Conservation (phyloP, 1,139 yeast genomes). For the Wickerhamomyces sp. region DNA sequence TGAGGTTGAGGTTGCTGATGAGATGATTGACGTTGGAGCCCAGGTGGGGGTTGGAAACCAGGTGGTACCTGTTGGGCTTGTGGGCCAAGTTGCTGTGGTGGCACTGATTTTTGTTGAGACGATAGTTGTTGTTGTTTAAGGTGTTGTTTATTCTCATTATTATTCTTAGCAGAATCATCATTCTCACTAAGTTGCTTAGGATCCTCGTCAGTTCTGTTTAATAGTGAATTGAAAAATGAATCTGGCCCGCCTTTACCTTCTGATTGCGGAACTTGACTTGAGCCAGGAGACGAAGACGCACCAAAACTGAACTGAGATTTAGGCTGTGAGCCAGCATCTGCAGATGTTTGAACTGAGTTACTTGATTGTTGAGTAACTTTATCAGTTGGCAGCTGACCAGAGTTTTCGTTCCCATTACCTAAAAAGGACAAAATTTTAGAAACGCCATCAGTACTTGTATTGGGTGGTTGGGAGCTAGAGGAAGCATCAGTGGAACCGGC, state of each 20-base stretch:
- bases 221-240: conserved; percentile 49
- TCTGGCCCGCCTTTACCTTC: conserved; percentile 27
- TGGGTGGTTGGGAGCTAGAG: conserved; percentile 4
- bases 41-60: conserved; percentile 13
- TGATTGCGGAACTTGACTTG: background rate
- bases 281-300: background rate
- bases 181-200: background rate
- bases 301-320: conserved; percentile 12
- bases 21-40: conserved; percentile 20
- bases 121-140: conserved; percentile 19
- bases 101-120: conserved; percentile 19
- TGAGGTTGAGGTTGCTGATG: conserved; percentile 17
- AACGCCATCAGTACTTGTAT: conserved; percentile 13
- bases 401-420: conserved; percentile 11
- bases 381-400: conserved; percentile 5
- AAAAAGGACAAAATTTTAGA: conserved; percentile 21
- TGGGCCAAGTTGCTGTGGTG: conserved; percentile 16
- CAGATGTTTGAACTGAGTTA: conserved; percentile 1
- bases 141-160: background rate
- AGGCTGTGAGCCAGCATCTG: conserved; percentile 1
- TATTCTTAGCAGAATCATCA: conserved; percentile 6
- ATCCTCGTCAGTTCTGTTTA: conserved; percentile 35
- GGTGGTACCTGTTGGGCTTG: conserved; percentile 9
- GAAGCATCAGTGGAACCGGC: conserved; percentile 4
- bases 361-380: conserved; percentile 7